These are phyloP conservation scores for Corchorus capsularis DNA, from an alignment of 345 rosid genomes.

Conservation along the genomic window DNA sequence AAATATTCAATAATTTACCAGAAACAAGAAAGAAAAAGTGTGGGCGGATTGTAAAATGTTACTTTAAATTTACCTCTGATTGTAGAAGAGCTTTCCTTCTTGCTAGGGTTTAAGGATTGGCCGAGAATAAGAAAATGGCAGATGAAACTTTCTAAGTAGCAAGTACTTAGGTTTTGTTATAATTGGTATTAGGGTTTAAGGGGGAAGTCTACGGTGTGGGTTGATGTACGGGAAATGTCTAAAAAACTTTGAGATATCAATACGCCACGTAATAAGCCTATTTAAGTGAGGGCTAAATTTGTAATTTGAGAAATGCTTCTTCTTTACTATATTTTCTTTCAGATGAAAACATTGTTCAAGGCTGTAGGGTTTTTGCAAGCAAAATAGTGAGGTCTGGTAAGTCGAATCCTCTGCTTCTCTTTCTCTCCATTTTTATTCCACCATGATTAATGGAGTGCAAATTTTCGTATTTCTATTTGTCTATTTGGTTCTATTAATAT, in stretches of 20 bases:
- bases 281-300: neutral
- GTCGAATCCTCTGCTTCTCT: neutral
- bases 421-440: neutral
- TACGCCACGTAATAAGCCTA: neutral
- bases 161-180: neutral
- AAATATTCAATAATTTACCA: neutral
- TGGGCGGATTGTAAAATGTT: neutral
- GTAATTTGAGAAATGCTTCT: neutral
- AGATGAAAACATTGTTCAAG: neutral
- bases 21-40: neutral
- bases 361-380: slow-evolving; percentile 11
- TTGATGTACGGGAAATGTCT: neutral
- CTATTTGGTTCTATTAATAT: neutral
- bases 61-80: neutral
- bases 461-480: neutral
- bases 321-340: too few relatives aligned
- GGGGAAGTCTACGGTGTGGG: neutral
- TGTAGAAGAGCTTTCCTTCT: neutral
- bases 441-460: neutral
- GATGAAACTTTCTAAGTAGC: too few relatives aligned
- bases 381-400: neutral
- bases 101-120: slow-evolving; percentile 6
- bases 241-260: too few relatives aligned
- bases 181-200: slow-evolving; percentile 20
- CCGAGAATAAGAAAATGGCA: neutral